Conservation (phyloP, 345 rosid genomes). For the Salix purpurea region DNA sequence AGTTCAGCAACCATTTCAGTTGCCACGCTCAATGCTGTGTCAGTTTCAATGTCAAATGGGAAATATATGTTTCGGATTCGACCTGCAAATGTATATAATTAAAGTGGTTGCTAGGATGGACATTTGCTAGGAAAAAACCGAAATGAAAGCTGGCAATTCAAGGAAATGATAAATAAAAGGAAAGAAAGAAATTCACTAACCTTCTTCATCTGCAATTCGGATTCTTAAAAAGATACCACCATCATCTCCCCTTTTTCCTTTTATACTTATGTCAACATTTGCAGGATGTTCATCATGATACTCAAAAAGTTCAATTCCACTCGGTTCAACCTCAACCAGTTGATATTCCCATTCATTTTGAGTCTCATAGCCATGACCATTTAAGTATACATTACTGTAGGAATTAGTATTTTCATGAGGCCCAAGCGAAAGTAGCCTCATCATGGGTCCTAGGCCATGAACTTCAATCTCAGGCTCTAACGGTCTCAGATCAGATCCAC, state of each 20-base stretch:
- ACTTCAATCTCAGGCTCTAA: conserved; percentile 43
- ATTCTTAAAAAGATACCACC: conserved; percentile 68
- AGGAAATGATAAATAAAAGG: background rate
- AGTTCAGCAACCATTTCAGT: conserved; percentile 94
- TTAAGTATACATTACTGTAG: conserved; percentile 40
- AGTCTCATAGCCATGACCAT: conserved; percentile 32
- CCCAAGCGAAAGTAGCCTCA: conserved; percentile 50
- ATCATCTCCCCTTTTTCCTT: conserved; percentile 65
- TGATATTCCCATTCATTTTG: conserved; percentile 52
- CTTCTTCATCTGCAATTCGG: conserved; percentile 77
- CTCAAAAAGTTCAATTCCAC: conserved; percentile 67
- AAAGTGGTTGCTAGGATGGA: background rate
- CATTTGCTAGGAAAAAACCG: background rate
- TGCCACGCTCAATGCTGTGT: conserved; percentile 84
- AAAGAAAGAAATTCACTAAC: conserved; percentile 32
- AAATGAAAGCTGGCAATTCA: background rate
- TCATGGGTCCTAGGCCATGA: conserved; percentile 39
- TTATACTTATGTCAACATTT: conserved; percentile 64
- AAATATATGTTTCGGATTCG: conserved; percentile 77
- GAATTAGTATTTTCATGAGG: conserved; percentile 33
- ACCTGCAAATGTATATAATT: conserved; percentile 38
- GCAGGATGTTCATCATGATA: conserved; percentile 57
- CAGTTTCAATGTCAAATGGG: conserved; percentile 66
- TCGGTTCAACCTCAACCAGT: conserved; percentile 47
- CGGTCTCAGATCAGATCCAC: conserved; percentile 47